phyloP scores from a whole-genome alignment of 768 basidiomycete species.

The Kwoniella bestiolae region DNA sequence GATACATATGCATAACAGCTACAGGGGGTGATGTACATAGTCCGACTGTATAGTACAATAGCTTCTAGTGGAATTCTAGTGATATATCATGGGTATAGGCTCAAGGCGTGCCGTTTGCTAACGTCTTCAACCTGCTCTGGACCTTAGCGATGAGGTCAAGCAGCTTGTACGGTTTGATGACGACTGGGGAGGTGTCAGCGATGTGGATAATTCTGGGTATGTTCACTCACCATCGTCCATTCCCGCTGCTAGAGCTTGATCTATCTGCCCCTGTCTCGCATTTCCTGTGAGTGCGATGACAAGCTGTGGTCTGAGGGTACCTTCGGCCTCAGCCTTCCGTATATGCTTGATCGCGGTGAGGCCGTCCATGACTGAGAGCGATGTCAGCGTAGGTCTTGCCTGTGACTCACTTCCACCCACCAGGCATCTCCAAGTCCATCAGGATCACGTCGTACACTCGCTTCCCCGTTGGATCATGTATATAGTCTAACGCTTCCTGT shows the following conservation, averaged over 20 bases:
- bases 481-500: constrained; percentile 31
- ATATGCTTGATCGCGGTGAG: constrained; percentile 39
- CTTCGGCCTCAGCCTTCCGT: constrained; percentile 25
- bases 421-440: constrained; percentile 48
- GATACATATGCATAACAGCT: too few relatives aligned
- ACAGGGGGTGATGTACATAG: too few relatives aligned
- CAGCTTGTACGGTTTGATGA: constrained; percentile 41
- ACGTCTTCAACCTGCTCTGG: not conserved
- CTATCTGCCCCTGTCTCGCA: constrained; percentile 47
- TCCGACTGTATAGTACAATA: too few relatives aligned
- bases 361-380: constrained; percentile 42
- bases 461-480: constrained; percentile 12
- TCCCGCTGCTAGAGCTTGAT: constrained; percentile 41
- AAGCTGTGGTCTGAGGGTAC: constrained; percentile 14
- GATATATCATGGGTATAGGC: too few relatives aligned
- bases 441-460: constrained; percentile 33
- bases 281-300: constrained; percentile 51
- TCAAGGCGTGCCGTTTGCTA: too few relatives aligned
- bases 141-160: constrained; percentile 20
- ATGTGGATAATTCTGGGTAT: not conserved
- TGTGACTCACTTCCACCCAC: constrained; percentile 4
- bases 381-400: not conserved
- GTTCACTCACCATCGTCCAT: constrained; percentile 46
- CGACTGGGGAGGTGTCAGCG: constrained; percentile 22
- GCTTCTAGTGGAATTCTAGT: too few relatives aligned